Conservation (phyloP, 306 rosid species). For the Trifolium pratense region DNA sequence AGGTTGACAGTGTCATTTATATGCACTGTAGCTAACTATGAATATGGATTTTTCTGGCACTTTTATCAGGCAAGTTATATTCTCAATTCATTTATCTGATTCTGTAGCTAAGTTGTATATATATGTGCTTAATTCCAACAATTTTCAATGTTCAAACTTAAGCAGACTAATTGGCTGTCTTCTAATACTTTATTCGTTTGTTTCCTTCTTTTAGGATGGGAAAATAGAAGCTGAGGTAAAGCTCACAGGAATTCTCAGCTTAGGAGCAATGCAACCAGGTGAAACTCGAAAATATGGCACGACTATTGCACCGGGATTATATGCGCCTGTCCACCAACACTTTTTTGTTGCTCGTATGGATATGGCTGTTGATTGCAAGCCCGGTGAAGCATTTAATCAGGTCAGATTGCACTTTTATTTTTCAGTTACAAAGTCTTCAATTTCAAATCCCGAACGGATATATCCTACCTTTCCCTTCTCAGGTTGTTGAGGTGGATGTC, state of each 20-base stretch:
- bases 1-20: conserved; percentile 76
- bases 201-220: conserved; percentile 65
- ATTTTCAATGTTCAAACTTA: conserved; percentile 17
- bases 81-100: conserved; percentile 2
- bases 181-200: conserved; percentile 1
- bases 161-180: conserved; percentile 21
- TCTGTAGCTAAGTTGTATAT: background rate
- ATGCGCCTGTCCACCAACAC: conserved; percentile 88
- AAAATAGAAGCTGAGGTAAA: conserved; percentile 85
- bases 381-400: conserved; percentile 86
- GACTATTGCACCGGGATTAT: conserved; percentile 83
- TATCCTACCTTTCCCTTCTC: conserved; percentile 18
- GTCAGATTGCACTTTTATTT: conserved; percentile 41
- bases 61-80: conserved; percentile 76
- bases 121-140: background rate
- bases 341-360: conserved; percentile 87
- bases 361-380: conserved; percentile 89
- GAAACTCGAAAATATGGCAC: conserved; percentile 86
- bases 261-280: conserved; percentile 83
- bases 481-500: conserved; percentile 80
- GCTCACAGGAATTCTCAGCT: conserved; percentile 80
- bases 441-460: background rate
- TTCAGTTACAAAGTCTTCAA: background rate
- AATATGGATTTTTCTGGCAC: conserved; percentile 84
- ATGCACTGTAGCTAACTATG: conserved; percentile 87